Percentiles rank a stretch among this genome's conserved stretches.
phyloP scores from a whole-genome alignment of 768 basidiomycete species.

The Trametes coccinea region DNA sequence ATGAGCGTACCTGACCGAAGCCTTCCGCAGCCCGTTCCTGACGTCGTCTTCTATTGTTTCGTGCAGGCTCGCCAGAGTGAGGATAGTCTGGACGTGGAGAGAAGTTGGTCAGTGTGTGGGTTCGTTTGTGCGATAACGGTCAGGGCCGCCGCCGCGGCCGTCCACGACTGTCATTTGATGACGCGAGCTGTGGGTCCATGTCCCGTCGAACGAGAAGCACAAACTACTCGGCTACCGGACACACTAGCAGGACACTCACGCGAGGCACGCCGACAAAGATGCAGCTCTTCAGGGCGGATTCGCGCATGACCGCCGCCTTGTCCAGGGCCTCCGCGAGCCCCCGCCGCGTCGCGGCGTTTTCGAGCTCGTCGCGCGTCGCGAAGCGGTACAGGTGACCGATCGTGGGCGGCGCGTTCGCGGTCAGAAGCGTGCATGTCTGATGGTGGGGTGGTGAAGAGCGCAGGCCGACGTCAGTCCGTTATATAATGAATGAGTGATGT shows the following conservation, averaged over 20 bases:
- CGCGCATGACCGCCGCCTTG: slow-evolving; percentile 83
- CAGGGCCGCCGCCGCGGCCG: background rate
- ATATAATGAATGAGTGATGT: background rate
- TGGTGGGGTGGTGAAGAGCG: background rate
- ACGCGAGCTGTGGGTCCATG: background rate
- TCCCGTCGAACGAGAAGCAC: background rate
- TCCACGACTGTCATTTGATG: no score
- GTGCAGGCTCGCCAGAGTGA: slow-evolving; percentile 74
- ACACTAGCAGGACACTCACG: slow-evolving; percentile 39
- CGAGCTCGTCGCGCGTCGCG: slow-evolving; percentile 52
- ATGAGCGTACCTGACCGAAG: slow-evolving; percentile 57
- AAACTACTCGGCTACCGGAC: background rate
- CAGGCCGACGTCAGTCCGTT: background rate
- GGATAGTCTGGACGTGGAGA: slow-evolving; percentile 60
- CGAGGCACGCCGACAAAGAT: slow-evolving; percentile 88
- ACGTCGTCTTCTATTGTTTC: slow-evolving; percentile 83
- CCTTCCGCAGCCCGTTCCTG: slow-evolving; percentile 63
- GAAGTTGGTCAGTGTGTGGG: background rate
- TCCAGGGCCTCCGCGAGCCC: slow-evolving; percentile 57
- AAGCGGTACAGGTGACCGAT: slow-evolving; percentile 83
- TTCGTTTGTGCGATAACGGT: background rate
- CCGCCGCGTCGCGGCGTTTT: slow-evolving; percentile 42
- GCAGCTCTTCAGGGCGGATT: slow-evolving; percentile 85
- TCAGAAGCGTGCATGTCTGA: slow-evolving; percentile 82
- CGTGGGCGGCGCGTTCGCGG: slow-evolving; percentile 77